Base-by-base conservation (phyloP, 139 green algal species). In the Chlamydomonas sp. region DNA sequence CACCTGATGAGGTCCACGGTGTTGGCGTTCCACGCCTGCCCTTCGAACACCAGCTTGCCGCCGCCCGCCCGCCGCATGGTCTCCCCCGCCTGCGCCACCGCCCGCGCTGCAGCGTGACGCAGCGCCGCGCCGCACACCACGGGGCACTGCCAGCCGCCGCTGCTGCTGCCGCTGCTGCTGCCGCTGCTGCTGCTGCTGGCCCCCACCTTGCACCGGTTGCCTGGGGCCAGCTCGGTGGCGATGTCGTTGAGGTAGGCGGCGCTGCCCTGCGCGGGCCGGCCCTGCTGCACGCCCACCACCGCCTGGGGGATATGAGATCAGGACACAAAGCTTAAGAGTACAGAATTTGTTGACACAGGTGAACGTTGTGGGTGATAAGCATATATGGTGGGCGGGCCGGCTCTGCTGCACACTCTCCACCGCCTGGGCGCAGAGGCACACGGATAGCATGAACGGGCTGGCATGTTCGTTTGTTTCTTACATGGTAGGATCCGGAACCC, bases 1-100 rank as follows among this genome's bases (percentile, higher is more conserved):
- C 90, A 85, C 61, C 92, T 89, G 90, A 98, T 97, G 59, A 96
- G 89, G 63, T 93, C 88, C 58, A 97, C 92, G 0, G 93, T 97
- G 87, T 82, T 92, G 78, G 84, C 89, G 92, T 97, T 97, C 96
- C 96, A 98, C 10, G 92, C 71, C 10, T 83, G 74, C 0, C 96
- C 96, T 87, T 98, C 95, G 90, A 98, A 97, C 18, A 77, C 87
- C 49, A 95, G 78, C 58, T 90, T 78, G 4, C 91, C 95, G 18
- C 90, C 91, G 9, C 79, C 78, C 3, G 91, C 91, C 6, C 8
- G 61, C 67, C 16, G 59, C 85, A 96, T 85, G 86, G 72, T 63
- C 66, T 49, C 64, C 61, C 63, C 63, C 61, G 79, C 88, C 49
- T 49, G 17, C 31, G 75, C 66, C 6, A 69, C 80, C 83, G 94